A percentile compares a stretch with the other conserved stretches of the same genome.
These are phyloP conservation scores for Mortierella antarctica DNA, from an alignment of 192 early-diverging fungal species.

Conservation along the genomic window DNA sequence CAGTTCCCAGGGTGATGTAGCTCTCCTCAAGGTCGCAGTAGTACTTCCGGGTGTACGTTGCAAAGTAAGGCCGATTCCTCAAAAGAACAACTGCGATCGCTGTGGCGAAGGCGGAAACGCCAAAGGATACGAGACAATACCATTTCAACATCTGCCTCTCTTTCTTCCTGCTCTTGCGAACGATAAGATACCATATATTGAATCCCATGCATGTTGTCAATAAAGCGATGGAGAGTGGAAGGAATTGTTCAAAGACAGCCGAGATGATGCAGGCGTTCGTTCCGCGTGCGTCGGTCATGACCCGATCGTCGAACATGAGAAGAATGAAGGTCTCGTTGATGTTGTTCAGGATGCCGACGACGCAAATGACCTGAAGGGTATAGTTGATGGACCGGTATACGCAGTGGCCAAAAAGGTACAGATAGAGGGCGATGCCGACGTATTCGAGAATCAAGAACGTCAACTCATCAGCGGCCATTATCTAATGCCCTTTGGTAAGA, in stretches of 20 bases:
- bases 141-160: conserved; percentile 33
- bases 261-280: conserved; percentile 13
- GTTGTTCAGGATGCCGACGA: conserved; percentile 32
- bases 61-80: conserved; percentile 7
- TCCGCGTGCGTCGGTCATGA: neutral
- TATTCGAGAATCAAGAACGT: conserved; percentile 23
- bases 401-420: conserved; percentile 27
- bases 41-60: conserved; percentile 22
- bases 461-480: neutral
- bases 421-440: conserved; percentile 26
- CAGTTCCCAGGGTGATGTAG: conserved; percentile 13
- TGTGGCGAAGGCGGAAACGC: conserved; percentile 9
- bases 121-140: conserved; percentile 32
- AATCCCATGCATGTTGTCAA: conserved; percentile 32
- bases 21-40: conserved; percentile 27
- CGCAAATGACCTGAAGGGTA: conserved; percentile 30
- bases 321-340: conserved; percentile 42
- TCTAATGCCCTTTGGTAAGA: neutral
- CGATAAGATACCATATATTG: conserved; percentile 40
- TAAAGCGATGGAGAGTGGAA: conserved; percentile 4
- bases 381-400: conserved; percentile 25
- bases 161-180: neutral
- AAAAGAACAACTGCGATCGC: conserved; percentile 24
- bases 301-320: conserved; percentile 1
- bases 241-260: conserved; percentile 28